These are phyloP conservation scores for Anthoceros angustus DNA, from an alignment of 225 moss, liverwort and hornwort genomes.

Conservation along the genomic window DNA sequence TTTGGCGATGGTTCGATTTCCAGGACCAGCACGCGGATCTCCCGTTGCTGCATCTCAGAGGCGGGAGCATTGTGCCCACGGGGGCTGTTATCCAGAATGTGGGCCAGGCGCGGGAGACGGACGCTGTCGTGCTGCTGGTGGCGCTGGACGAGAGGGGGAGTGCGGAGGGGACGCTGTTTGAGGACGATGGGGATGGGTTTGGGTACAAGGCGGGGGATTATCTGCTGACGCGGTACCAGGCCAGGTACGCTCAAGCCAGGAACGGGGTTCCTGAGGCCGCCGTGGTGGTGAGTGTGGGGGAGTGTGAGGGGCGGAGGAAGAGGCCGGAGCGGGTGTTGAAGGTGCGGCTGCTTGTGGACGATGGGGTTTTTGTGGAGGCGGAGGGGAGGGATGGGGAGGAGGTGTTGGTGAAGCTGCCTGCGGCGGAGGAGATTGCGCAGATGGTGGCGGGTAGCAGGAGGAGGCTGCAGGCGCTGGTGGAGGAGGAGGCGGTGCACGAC, in stretches of 20 bases:
- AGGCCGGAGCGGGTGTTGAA: conserved; percentile 45
- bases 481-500: background rate
- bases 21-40: conserved; percentile 76
- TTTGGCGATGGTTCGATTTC: conserved; percentile 84
- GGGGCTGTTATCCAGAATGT: conserved; percentile 58
- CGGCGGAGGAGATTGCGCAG: conserved; percentile 27
- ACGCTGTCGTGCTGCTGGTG: conserved; percentile 48
- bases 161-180: conserved; percentile 55
- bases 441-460: conserved; percentile 23
- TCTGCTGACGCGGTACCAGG: conserved; percentile 48
- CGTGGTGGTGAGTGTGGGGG: conserved; percentile 34
- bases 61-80: conserved; percentile 66
- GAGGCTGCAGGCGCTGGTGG: conserved; percentile 12
- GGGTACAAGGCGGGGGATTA: conserved; percentile 45
- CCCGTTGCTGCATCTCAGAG: conserved; percentile 65
- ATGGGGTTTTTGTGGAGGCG: conserved; percentile 40
- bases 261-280: conserved; percentile 20
- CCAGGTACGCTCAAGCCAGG: conserved; percentile 20
- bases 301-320: conserved; percentile 35
- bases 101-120: conserved; percentile 37
- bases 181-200: conserved; percentile 71
- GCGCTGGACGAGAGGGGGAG: conserved; percentile 56
- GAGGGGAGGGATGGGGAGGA: conserved; percentile 65
- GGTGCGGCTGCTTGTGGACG: conserved; percentile 57
- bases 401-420: conserved; percentile 34